phyloP scores from a whole-genome alignment of 805 yeast genomes.

The Hanseniaspora occidentalis region DNA sequence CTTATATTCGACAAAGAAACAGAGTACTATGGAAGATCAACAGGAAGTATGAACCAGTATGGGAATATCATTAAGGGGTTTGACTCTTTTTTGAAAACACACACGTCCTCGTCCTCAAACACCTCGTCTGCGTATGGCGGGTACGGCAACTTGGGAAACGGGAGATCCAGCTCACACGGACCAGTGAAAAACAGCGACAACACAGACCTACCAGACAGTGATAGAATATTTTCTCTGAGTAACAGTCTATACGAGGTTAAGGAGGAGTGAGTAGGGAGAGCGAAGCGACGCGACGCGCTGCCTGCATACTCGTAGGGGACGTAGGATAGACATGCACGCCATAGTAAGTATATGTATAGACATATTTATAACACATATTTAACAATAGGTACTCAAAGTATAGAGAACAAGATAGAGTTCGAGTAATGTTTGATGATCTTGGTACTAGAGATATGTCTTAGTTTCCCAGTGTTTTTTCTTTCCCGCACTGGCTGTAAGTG shows the following conservation, averaged over 20 bases:
- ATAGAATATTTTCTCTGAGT: conserved; percentile 5
- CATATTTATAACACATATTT: too few species aligned
- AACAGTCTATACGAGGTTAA: conserved; percentile 4
- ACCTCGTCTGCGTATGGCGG: not conserved
- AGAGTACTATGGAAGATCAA: conserved; percentile 2
- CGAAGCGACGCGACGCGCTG: too few species aligned
- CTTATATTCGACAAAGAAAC: conserved; percentile 7
- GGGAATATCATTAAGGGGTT: conserved; percentile 7
- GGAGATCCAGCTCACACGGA: not conserved
- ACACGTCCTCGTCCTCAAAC: not conserved
- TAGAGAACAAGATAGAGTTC: too few species aligned
- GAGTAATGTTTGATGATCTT: too few species aligned
- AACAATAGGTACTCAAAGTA: too few species aligned
- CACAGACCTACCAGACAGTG: conserved; percentile 3
- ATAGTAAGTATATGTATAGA: too few species aligned
- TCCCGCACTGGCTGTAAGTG: too few species aligned
- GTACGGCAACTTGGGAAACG: not conserved
- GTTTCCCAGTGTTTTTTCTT: too few species aligned
- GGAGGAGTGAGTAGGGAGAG: too few species aligned
- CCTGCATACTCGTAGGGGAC: too few species aligned
- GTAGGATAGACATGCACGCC: too few species aligned
- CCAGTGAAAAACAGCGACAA: conserved; percentile 1
- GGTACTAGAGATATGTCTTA: too few species aligned
- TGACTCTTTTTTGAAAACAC: conserved; percentile 5
- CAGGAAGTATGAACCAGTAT: conserved; percentile 3